Percentiles rank a stretch among this genome's conserved stretches.
Conservation (phyloP, 2,329 filamentous ascomycete genomes). For the Aurifilum marmelostoma region DNA sequence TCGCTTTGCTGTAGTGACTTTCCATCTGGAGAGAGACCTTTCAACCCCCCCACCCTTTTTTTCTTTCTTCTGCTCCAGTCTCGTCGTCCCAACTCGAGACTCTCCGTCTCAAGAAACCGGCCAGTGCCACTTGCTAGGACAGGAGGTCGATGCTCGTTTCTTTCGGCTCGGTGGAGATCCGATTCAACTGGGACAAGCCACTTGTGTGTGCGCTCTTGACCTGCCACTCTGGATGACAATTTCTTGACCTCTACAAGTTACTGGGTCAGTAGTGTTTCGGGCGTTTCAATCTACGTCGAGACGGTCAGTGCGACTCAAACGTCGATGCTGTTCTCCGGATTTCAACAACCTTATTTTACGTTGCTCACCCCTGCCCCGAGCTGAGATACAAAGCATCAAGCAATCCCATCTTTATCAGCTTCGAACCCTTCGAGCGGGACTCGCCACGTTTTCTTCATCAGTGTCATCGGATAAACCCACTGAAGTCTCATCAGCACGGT, state of each 20-base stretch:
- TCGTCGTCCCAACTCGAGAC: constrained; percentile 18
- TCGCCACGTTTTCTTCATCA: constrained; percentile 11
- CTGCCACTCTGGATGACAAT: constrained; percentile 31
- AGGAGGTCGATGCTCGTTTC: constrained; percentile 24
- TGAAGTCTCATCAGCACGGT: constrained; percentile 4
- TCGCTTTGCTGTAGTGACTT: constrained; percentile 16
- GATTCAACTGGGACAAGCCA: constrained; percentile 33
- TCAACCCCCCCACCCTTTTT: too few species aligned
- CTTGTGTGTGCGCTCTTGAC: constrained; percentile 28
- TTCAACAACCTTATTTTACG: constrained; percentile 36
- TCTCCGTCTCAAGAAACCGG: constrained; percentile 20
- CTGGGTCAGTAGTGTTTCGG: constrained; percentile 44
- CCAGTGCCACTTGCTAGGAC: constrained; percentile 18
- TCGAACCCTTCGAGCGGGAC: constrained; percentile 8
- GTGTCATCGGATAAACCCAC: constrained; percentile 22
- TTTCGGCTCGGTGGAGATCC: constrained; percentile 27
- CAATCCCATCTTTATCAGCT: constrained; percentile 25
- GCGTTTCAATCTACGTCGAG: constrained; percentile 43
- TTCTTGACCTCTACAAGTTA: constrained; percentile 33
- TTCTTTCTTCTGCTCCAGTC: constrained; percentile 12
- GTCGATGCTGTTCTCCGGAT: constrained; percentile 42
- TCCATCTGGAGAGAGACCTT: constrained; percentile 1
- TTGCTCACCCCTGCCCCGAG: constrained; percentile 21
- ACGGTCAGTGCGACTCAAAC: constrained; percentile 44
- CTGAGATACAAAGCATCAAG: constrained; percentile 26